phyloP scores from a whole-genome alignment of 2,329 filamentous ascomycete genomes.

The Keithomyces neogunnii region DNA sequence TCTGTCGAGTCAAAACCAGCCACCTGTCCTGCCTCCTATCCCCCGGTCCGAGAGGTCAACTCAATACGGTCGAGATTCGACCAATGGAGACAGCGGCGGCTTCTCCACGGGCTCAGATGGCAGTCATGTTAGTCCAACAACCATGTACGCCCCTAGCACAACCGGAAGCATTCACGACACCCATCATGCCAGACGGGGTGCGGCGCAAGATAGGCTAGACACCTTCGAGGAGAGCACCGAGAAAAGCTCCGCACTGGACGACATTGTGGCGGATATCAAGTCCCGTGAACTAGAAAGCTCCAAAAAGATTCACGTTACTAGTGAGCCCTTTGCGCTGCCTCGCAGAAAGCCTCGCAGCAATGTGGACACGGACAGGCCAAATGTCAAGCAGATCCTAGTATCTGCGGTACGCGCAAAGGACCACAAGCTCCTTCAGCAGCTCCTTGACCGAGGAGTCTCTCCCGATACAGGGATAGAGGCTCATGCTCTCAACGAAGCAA shows the following conservation, averaged over 20 bases:
- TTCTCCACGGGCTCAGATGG: conserved; percentile 5
- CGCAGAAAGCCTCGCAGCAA: conserved; percentile 41
- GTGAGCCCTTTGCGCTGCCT: conserved; percentile 41
- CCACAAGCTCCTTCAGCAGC: conserved; percentile 46
- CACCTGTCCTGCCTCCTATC: conserved; percentile 3
- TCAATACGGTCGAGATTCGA: conserved; percentile 8
- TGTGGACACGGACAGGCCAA: conserved; percentile 31
- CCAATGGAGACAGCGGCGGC: conserved; percentile 9
- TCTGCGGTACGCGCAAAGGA: conserved; percentile 49
- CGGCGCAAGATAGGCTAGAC: conserved; percentile 18
- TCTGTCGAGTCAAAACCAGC: neutral
- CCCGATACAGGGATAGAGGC: conserved; percentile 37
- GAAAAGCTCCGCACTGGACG: conserved; percentile 13
- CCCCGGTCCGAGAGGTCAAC: conserved; percentile 2
- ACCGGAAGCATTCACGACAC: conserved; percentile 20
- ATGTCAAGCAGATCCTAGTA: conserved; percentile 39
- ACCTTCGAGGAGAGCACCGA: conserved; percentile 18
- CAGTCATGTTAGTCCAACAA: conserved; percentile 6
- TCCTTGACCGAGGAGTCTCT: conserved; percentile 49
- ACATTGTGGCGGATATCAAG: conserved; percentile 22
- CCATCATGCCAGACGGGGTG: conserved; percentile 11
- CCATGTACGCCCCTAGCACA: conserved; percentile 19
- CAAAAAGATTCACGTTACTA: conserved; percentile 38
- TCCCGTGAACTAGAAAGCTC: conserved; percentile 30
- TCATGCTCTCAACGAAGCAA: conserved; percentile 44